Evolutionary conservation across 2,329 filamentous ascomycete genomes (phyloP).

Genomic region (Pseudocercospora fuligena): DNA sequence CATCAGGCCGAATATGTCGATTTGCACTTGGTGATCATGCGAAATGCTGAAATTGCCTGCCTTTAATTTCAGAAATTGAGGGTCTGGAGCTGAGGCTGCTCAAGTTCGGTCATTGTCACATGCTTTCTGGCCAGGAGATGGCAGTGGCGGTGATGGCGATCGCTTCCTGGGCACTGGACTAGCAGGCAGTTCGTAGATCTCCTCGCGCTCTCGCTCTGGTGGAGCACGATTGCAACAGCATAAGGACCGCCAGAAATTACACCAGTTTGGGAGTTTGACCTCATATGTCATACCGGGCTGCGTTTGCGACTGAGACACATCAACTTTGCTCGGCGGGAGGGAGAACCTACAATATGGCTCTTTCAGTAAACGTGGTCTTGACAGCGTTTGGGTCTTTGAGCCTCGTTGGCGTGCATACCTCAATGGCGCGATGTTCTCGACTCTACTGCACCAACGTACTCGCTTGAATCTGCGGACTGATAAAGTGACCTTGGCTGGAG

Average conservation of each 20-base stretch:
- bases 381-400: not conserved
- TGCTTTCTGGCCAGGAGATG: not conserved
- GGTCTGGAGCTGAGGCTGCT: not conserved
- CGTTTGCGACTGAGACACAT: not conserved
- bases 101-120: not conserved
- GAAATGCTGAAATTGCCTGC: not conserved
- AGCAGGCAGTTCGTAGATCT: not conserved
- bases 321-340: not conserved
- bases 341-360: not conserved
- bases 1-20: not conserved
- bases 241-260: not conserved
- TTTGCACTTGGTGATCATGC: not conserved
- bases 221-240: not conserved
- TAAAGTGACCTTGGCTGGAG: not conserved
- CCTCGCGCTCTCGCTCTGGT: not conserved
- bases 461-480: constrained; percentile 1
- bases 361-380: not conserved
- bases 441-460: constrained; percentile 7
- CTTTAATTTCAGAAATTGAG: not conserved
- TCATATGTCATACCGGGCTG: not conserved
- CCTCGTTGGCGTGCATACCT: constrained; percentile 2
- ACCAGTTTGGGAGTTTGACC: not conserved
- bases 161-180: not conserved
- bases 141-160: not conserved
- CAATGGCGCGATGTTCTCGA: constrained; percentile 2